Conservation (phyloP, 2,329 filamentous ascomycete genomes). For the Amauroascus niger region DNA sequence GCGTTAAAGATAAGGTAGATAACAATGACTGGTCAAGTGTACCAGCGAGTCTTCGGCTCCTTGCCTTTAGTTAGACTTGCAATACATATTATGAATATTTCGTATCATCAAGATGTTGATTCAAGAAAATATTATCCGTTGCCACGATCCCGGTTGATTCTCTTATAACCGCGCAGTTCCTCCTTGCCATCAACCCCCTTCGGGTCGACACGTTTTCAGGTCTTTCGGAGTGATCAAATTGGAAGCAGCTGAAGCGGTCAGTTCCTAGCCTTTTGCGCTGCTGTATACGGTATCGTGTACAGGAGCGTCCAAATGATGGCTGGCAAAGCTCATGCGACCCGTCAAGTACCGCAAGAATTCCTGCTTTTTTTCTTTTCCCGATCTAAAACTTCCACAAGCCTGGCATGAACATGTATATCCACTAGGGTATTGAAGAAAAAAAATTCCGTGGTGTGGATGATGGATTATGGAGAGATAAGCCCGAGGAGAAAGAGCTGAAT, state of each 20-base stretch:
- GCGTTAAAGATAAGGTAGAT: background rate
- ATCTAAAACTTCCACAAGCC: background rate
- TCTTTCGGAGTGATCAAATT: background rate
- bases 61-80: background rate
- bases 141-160: too few relatives aligned
- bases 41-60: background rate
- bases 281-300: too few relatives aligned
- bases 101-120: background rate
- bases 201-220: background rate
- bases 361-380: too few relatives aligned
- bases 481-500: background rate
- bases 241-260: background rate
- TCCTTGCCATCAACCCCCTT: background rate
- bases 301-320: too few relatives aligned
- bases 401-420: too few relatives aligned
- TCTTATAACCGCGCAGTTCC: too few relatives aligned
- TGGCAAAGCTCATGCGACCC: too few relatives aligned
- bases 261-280: background rate
- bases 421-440: too few relatives aligned
- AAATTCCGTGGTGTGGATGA: too few relatives aligned
- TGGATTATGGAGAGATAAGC: too few relatives aligned
- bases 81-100: background rate
- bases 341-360: background rate
- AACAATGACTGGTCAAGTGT: background rate
- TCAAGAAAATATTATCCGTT: too few relatives aligned